Conservation (phyloP, 1,284 basidiomycete species). For the Paramarasmius palmivorus region DNA sequence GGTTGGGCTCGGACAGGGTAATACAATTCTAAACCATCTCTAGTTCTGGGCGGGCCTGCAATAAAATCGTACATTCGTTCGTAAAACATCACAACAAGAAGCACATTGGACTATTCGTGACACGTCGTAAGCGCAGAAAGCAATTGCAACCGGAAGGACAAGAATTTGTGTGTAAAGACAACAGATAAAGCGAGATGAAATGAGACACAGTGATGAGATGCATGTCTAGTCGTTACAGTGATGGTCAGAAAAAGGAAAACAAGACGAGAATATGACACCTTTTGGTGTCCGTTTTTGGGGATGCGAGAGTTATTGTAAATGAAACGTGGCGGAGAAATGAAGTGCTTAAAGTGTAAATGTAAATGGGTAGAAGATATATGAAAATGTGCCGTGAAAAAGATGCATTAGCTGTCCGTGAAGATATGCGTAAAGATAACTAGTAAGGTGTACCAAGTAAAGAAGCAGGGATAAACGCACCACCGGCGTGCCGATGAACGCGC, state of each 20-base stretch:
- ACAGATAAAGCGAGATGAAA: constrained; percentile 31
- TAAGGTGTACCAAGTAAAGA: constrained; percentile 22
- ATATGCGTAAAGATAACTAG: constrained; percentile 19
- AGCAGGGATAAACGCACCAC: constrained; percentile 21
- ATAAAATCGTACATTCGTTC: constrained; percentile 5
- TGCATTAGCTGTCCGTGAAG: constrained; percentile 17
- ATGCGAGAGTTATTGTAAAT: constrained; percentile 10
- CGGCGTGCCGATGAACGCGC: constrained; percentile 11
- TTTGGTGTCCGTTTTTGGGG: constrained; percentile 1
- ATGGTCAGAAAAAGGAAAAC: constrained; percentile 26
- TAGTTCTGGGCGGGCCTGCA: background rate
- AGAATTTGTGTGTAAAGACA: constrained; percentile 29
- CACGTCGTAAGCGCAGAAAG: constrained; percentile 19
- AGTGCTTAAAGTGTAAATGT: constrained; percentile 14
- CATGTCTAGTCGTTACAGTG: constrained; percentile 74
- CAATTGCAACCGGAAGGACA: constrained; percentile 17
- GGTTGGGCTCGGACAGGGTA: too few species aligned
- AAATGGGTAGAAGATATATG: constrained; percentile 19
- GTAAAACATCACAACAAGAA: constrained; percentile 12
- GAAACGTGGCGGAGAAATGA: constrained; percentile 11
- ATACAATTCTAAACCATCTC: too few species aligned
- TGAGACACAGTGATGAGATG: constrained; percentile 36
- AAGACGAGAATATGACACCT: constrained; percentile 8
- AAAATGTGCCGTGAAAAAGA: constrained; percentile 20
- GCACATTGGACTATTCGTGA: constrained; percentile 14